Conservation (phyloP, 1,284 basidiomycete species). For the Gastroboletus turbinatus region DNA sequence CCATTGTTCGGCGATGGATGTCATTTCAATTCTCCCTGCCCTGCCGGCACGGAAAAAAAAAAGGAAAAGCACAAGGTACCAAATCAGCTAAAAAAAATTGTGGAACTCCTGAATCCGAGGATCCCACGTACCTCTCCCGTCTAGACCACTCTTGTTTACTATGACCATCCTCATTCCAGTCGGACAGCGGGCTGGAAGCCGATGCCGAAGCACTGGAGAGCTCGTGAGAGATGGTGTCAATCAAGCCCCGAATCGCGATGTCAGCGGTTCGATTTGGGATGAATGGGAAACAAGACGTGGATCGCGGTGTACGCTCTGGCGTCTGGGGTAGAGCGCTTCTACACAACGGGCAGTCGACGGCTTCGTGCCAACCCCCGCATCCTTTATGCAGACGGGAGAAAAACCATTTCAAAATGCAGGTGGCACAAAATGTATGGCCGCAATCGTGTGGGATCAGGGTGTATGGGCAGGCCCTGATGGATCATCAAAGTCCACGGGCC, state of each 20-base stretch:
- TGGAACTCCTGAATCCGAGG: neutral
- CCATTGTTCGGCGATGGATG: slow-evolving; percentile 45
- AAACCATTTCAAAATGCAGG: slow-evolving; percentile 65
- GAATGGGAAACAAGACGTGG: slow-evolving; percentile 55
- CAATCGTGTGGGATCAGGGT: slow-evolving; percentile 53
- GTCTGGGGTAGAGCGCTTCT: slow-evolving; percentile 51
- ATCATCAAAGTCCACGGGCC: slow-evolving; percentile 15
- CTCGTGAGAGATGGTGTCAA: slow-evolving; percentile 41
- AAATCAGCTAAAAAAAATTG: slow-evolving; percentile 9
- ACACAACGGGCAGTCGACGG: slow-evolving; percentile 65
- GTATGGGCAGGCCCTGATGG: slow-evolving; percentile 55
- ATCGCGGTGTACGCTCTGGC: slow-evolving; percentile 49
- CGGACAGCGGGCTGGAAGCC: slow-evolving; percentile 29
- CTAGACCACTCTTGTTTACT: slow-evolving; percentile 51
- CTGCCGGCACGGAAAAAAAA: slow-evolving; percentile 31
- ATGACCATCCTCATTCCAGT: slow-evolving; percentile 49
- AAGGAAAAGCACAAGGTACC: neutral
- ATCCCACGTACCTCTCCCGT: slow-evolving; percentile 45
- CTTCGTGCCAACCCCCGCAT: slow-evolving; percentile 65
- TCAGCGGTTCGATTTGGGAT: slow-evolving; percentile 58
- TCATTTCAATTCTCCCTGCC: slow-evolving; percentile 52
- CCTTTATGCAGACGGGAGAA: slow-evolving; percentile 59
- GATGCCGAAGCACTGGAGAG: slow-evolving; percentile 1
- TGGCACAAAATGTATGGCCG: slow-evolving; percentile 64
- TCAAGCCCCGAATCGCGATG: slow-evolving; percentile 45